A percentile compares a stretch with the other conserved stretches of the same genome.
Conservation (phyloP, 768 basidiomycete genomes). For the Porpolomopsis calyptriformis region DNA sequence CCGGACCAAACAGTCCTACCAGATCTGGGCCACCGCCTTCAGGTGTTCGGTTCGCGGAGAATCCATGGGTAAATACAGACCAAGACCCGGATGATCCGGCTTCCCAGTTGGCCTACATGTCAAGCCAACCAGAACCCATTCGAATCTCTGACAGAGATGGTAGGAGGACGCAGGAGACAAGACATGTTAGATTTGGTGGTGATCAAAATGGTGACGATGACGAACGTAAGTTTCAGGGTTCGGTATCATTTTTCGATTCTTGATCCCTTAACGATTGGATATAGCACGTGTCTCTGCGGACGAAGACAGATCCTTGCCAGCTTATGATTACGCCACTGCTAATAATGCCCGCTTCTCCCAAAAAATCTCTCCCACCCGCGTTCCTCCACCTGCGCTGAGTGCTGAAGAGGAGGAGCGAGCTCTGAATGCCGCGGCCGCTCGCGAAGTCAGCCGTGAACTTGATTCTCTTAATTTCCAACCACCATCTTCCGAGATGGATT, state of each 20-base stretch:
- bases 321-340: not conserved
- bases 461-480: conserved; percentile 38
- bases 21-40: conserved; percentile 1
- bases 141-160: conserved; percentile 10
- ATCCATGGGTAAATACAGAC: not conserved
- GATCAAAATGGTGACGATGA: conserved; percentile 31
- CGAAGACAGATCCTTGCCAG: not conserved
- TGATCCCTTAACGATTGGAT: too few relatives aligned
- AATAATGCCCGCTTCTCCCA: not conserved
- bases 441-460: conserved; percentile 55
- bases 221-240: conserved; percentile 17
- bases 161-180: conserved; percentile 20
- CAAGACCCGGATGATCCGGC: conserved; percentile 21
- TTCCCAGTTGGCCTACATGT: conserved; percentile 24
- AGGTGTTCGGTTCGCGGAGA: not conserved
- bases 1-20: not conserved
- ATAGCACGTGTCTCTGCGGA: not conserved
- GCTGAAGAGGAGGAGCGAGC: conserved; percentile 39
- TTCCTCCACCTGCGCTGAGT: conserved; percentile 31
- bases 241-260: too few relatives aligned
- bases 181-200: conserved; percentile 36
- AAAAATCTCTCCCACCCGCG: conserved; percentile 8
- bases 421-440: conserved; percentile 58
- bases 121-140: conserved; percentile 19
- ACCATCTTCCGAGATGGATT: conserved; percentile 9